Conservation (phyloP, 2,329 filamentous ascomycete species). For the Dryadomyces quercus-mongolicae region DNA sequence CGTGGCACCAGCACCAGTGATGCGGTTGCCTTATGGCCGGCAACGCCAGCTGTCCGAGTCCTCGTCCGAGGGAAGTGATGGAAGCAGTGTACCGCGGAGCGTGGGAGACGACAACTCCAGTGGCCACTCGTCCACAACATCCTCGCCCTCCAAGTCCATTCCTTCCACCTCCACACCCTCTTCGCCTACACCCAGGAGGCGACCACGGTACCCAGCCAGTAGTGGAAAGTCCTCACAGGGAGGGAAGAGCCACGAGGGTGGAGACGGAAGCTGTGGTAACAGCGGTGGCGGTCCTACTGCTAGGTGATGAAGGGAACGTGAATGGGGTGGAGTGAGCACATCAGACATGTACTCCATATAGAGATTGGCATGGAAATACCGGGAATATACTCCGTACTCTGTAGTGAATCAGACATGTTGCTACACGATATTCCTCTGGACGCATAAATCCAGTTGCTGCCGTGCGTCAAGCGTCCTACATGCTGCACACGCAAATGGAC, state of each 20-base stretch:
- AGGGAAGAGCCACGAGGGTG: neutral
- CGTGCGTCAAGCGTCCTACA: too few relatives aligned
- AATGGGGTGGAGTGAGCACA: neutral
- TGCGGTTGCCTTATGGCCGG: neutral
- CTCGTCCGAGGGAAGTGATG: neutral
- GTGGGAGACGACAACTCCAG: neutral
- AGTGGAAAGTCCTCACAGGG: neutral
- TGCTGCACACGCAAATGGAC: too few relatives aligned
- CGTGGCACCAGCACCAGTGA: neutral
- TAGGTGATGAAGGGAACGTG: neutral
- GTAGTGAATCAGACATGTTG: too few relatives aligned
- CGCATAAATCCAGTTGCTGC: too few relatives aligned
- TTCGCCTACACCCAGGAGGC: neutral
- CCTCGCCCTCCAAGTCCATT: slow-evolving; percentile 1
- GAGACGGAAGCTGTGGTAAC: neutral
- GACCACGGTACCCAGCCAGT: neutral
- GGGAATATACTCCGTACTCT: too few relatives aligned
- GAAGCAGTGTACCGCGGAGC: neutral
- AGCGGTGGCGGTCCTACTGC: neutral
- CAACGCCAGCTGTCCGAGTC: neutral
- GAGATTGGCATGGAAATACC: too few relatives aligned
- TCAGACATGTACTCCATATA: too few relatives aligned
- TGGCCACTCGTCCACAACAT: neutral
- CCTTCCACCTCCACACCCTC: neutral
- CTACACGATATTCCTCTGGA: too few relatives aligned